A percentile compares a stretch with the other conserved stretches of the same genome.
These are phyloP conservation scores for Magnusiomyces ingens DNA, from an alignment of 1,139 yeast species.

Conservation along the genomic window DNA sequence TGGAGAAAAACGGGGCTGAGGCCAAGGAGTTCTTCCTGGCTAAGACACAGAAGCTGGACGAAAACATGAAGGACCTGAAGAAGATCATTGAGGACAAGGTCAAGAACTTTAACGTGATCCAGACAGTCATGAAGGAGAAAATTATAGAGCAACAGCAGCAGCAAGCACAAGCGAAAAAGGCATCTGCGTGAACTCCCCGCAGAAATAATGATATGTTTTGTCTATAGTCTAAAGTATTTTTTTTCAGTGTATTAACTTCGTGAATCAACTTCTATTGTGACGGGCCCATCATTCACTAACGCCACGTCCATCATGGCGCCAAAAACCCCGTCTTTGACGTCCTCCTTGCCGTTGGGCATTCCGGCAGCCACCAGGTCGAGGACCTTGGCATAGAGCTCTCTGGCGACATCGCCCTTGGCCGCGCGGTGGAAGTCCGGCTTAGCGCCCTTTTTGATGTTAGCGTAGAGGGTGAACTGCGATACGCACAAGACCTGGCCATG, in stretches of 20 bases:
- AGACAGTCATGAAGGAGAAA: conserved; percentile 20
- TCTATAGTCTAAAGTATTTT: not conserved
- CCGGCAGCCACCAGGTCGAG: conserved; percentile 42
- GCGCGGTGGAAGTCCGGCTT: conserved; percentile 93
- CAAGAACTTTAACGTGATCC: conserved; percentile 29
- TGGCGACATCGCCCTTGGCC: conserved; percentile 70
- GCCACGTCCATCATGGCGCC: conserved; percentile 98
- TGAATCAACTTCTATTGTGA: conserved; percentile 67
- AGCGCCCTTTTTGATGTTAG: conserved; percentile 77
- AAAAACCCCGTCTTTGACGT: conserved; percentile 78
- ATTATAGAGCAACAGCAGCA: conserved; percentile 9
- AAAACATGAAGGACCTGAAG: conserved; percentile 68
- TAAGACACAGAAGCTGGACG: conserved; percentile 64
- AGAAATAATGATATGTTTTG: not conserved
- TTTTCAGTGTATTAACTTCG: conserved; percentile 27
- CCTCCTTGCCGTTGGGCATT: conserved; percentile 47
- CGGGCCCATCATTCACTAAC: conserved; percentile 80
- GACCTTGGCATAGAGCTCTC: conserved; percentile 57
- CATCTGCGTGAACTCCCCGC: too few species aligned
- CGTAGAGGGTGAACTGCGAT: conserved; percentile 86
- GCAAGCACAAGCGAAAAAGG: conserved; percentile 7
- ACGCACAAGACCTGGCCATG: conserved; percentile 36
- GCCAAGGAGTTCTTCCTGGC: conserved; percentile 67
- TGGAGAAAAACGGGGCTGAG: conserved; percentile 65
- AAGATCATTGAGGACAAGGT: conserved; percentile 47